Conservation (phyloP, 192 early-diverging fungal species). For the Coemansia sp. region DNA sequence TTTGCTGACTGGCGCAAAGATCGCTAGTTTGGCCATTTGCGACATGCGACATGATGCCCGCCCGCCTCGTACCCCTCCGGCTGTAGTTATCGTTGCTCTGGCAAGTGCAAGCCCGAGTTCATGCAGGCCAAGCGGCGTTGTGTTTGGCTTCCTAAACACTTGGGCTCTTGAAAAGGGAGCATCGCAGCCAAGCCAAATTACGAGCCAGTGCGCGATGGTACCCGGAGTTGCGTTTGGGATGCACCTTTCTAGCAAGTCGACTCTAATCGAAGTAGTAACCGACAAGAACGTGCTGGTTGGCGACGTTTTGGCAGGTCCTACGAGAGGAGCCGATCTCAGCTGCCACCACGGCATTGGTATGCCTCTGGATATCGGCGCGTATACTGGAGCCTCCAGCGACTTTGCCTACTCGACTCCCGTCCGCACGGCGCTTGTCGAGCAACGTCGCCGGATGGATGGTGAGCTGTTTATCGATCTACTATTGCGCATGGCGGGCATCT, state of each 20-base stretch:
- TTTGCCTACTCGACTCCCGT: constrained; percentile 31
- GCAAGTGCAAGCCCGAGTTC: constrained; percentile 9
- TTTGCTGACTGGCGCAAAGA: neutral
- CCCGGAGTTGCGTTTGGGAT: constrained; percentile 25
- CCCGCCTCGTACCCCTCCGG: neutral
- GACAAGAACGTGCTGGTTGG: constrained; percentile 24
- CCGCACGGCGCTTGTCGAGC: constrained; percentile 30
- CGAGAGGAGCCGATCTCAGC: neutral
- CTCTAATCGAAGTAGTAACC: constrained; percentile 30
- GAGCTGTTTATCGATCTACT: constrained; percentile 53
- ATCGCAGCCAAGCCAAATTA: neutral
- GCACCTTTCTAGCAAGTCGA: constrained; percentile 24
- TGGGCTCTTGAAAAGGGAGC: constrained; percentile 21
- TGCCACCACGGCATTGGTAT: neutral
- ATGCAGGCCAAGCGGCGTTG: neutral
- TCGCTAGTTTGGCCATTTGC: constrained; percentile 20
- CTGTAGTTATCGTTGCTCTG: constrained; percentile 24
- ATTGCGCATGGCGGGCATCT: constrained; percentile 36
- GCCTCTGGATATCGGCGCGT: constrained; percentile 12
- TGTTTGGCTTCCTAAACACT: constrained; percentile 22
- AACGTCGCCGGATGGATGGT: constrained; percentile 40
- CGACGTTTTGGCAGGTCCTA: constrained; percentile 12
- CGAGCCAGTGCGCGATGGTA: constrained; percentile 9
- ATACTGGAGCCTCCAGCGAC: neutral
- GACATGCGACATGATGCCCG: neutral